Percentiles rank a stretch among this genome's conserved stretches.
Conservation (phyloP, 768 basidiomycete genomes). For the Tylopilus intermedius region DNA sequence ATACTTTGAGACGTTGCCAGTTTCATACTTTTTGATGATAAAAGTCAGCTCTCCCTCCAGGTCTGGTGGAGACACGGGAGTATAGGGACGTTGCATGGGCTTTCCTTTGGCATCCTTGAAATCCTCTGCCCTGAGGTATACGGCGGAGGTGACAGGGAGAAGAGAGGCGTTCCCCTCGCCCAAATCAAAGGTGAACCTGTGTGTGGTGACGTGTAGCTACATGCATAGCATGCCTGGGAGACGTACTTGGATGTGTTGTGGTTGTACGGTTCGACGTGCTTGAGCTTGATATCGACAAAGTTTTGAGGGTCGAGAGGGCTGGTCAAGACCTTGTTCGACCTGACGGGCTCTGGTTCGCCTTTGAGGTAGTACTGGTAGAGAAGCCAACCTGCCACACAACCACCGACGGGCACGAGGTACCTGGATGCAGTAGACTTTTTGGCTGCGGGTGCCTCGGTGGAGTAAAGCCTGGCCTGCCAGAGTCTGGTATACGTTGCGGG, state of each 20-base stretch:
- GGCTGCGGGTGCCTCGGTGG: slow-evolving; percentile 41
- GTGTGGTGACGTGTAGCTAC: not conserved
- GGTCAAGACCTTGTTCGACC: slow-evolving; percentile 43
- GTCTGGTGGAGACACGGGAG: slow-evolving; percentile 79
- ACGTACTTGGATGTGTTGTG: slow-evolving; percentile 82
- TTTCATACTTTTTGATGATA: slow-evolving; percentile 81
- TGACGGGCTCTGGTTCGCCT: slow-evolving; percentile 23
- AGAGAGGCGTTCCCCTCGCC: slow-evolving; percentile 74
- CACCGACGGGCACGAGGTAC: slow-evolving; percentile 36
- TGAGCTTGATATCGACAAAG: slow-evolving; percentile 77
- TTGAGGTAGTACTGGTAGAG: slow-evolving; percentile 48
- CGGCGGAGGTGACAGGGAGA: slow-evolving; percentile 72
- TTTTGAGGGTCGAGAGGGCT: slow-evolving; percentile 72
- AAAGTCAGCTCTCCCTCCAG: slow-evolving; percentile 70
- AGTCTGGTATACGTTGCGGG: too few species aligned
- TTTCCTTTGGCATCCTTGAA: slow-evolving; percentile 76
- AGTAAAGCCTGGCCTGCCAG: slow-evolving; percentile 40
- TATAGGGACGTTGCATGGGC: slow-evolving; percentile 88
- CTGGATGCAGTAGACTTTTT: slow-evolving; percentile 47
- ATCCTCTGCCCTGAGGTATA: slow-evolving; percentile 72
- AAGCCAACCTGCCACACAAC: slow-evolving; percentile 39
- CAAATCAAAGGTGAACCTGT: slow-evolving; percentile 74
- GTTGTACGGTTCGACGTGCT: slow-evolving; percentile 81
- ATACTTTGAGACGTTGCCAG: slow-evolving; percentile 78
- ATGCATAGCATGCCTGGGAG: not conserved